Percentiles rank a stretch among this genome's conserved stretches.
These are phyloP conservation scores for Dianthus caryophyllus DNA, from an alignment of 148 eudicot species.

Conservation along the genomic window DNA sequence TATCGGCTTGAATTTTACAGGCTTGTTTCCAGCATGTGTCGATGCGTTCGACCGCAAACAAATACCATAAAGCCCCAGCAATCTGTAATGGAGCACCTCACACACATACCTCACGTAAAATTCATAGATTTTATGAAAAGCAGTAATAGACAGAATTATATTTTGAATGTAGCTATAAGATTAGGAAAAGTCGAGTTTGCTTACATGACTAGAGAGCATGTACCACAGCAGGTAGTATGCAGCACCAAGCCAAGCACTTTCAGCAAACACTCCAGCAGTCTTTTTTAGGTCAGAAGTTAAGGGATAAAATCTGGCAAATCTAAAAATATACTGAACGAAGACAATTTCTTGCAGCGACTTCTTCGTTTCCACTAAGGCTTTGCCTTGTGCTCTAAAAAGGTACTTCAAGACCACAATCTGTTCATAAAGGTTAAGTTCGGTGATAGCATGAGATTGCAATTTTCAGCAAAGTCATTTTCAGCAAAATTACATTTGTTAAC, in stretches of 20 bases:
- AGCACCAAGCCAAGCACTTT: conserved; percentile 99
- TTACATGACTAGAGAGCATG: conserved; percentile 99
- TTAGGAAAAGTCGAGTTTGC: conserved; percentile 6
- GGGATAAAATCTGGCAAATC: conserved; percentile 68
- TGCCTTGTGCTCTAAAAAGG: conserved; percentile 63
- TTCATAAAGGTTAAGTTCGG: conserved; percentile 7
- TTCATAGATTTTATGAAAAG: no score
- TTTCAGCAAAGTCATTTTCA: no score
- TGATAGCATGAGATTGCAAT: no score
- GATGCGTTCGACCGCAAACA: conserved; percentile 76
- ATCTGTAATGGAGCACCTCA: conserved; percentile 43
- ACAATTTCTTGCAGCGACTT: conserved; percentile 60
- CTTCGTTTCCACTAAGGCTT: conserved; percentile 73
- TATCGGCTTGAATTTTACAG: conserved; percentile 33
- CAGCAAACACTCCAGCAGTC: conserved; percentile 93
- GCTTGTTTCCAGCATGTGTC: conserved; percentile 87
- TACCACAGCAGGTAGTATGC: conserved; percentile 80
- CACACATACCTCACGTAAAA: conserved; percentile 1
- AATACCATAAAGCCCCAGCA: conserved; percentile 91
- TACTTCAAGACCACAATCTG: conserved; percentile 89
- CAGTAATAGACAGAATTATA: no score
- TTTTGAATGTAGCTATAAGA: no score
- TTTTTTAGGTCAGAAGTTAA: conserved; percentile 84
- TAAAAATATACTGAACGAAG: conserved; percentile 75
- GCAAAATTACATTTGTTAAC: background rate